Conservation (phyloP, 1,284 basidiomycete species). For the Sphaerobolus stellatus region DNA sequence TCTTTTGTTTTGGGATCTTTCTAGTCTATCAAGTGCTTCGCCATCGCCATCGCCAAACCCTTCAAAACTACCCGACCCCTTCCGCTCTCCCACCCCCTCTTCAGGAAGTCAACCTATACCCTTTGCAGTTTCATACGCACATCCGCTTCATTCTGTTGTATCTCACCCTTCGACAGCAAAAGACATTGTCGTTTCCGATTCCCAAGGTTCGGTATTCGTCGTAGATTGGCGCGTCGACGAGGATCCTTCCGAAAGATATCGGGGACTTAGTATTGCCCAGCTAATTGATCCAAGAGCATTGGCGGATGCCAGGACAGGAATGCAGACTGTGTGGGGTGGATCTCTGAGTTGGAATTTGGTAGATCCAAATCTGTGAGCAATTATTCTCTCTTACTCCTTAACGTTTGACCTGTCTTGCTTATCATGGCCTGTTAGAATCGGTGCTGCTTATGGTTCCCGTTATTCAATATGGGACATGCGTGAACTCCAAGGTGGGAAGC, state of each 20-base stretch:
- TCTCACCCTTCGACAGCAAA: slow-evolving; percentile 73
- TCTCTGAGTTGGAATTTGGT: slow-evolving; percentile 68
- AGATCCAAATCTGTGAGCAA: slow-evolving; percentile 62
- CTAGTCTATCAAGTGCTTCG: slow-evolving; percentile 46
- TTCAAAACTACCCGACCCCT: slow-evolving; percentile 25
- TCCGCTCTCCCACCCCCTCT: slow-evolving; percentile 14
- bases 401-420: slow-evolving; percentile 14
- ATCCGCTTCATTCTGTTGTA: slow-evolving; percentile 64
- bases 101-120: slow-evolving; percentile 66
- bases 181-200: slow-evolving; percentile 74
- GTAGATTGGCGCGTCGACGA: slow-evolving; percentile 76
- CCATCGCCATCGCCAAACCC: slow-evolving; percentile 33
- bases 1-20: slow-evolving; percentile 81
- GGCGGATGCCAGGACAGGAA: slow-evolving; percentile 49
- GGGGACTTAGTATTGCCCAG: slow-evolving; percentile 63
- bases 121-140: slow-evolving; percentile 67
- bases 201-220: slow-evolving; percentile 66
- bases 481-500: slow-evolving; percentile 69
- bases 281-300: slow-evolving; percentile 67
- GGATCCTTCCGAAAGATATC: slow-evolving; percentile 52
- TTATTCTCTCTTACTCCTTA: background rate
- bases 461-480: slow-evolving; percentile 76
- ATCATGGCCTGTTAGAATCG: slow-evolving; percentile 55
- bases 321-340: slow-evolving; percentile 48
- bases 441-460: slow-evolving; percentile 64